Conservation (phyloP, 768 basidiomycete genomes). For the Gloeophyllum trabeum region DNA sequence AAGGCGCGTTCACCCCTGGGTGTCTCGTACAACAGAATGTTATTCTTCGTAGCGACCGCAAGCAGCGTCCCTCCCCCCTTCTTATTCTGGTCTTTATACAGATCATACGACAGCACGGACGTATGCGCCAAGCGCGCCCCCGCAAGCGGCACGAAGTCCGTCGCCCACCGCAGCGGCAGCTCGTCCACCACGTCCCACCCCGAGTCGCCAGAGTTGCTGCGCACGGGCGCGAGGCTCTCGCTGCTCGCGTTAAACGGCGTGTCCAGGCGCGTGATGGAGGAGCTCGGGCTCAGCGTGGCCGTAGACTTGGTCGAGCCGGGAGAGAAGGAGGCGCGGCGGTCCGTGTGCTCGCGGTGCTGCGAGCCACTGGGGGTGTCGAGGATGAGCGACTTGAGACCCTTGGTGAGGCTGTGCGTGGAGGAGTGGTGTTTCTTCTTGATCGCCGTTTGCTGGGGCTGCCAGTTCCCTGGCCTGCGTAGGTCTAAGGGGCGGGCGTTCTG, state of each 20-base stretch:
- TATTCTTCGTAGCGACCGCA: conserved; percentile 66
- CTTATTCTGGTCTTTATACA: conserved; percentile 52
- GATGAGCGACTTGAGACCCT: conserved; percentile 51
- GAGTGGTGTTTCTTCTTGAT: conserved; percentile 36
- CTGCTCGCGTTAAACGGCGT: background rate
- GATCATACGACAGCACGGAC: conserved; percentile 53
- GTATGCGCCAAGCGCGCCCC: conserved; percentile 51
- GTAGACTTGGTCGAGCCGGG: conserved; percentile 6
- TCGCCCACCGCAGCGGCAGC: conserved; percentile 75
- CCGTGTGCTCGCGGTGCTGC: conserved; percentile 12
- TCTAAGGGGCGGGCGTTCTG: conserved; percentile 55
- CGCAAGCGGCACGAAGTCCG: conserved; percentile 76
- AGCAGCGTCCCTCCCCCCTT: conserved; percentile 38
- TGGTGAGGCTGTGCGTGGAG: conserved; percentile 45
- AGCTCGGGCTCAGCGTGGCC: background rate
- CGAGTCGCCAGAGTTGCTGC: background rate
- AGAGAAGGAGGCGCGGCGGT: conserved; percentile 6
- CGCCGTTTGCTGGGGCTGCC: conserved; percentile 36
- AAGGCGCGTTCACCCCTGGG: conserved; percentile 78
- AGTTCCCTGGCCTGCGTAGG: conserved; percentile 37
- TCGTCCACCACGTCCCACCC: conserved; percentile 63
- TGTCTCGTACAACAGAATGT: conserved; percentile 70
- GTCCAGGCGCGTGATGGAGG: background rate
- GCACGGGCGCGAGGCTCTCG: too few relatives aligned
- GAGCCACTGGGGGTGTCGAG: conserved; percentile 23